These are phyloP conservation scores for Auriscalpium orientale DNA, from an alignment of 768 basidiomycete genomes.

Conservation along the genomic window DNA sequence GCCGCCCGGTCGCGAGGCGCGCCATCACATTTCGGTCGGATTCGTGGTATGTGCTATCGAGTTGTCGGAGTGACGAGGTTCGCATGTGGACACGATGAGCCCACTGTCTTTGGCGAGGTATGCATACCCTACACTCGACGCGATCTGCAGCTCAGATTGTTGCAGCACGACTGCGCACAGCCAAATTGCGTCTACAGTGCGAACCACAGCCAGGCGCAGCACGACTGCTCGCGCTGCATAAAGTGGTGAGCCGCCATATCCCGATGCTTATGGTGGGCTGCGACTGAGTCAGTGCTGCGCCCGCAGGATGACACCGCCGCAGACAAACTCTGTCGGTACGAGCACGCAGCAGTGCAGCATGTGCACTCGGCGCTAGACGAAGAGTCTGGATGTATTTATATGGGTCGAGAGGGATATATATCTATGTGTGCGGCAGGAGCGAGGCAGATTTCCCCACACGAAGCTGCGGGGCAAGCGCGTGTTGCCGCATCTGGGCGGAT, in stretches of 20 bases:
- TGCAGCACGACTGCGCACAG: constrained; percentile 1
- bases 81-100: constrained; percentile 8
- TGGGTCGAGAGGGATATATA: background rate
- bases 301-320: constrained; percentile 1
- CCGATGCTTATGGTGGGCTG: too few species aligned
- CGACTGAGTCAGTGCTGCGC: background rate
- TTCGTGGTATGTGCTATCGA: constrained; percentile 9
- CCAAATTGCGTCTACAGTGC: constrained; percentile 3
- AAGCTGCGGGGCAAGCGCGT: background rate
- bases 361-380: background rate
- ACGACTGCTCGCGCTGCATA: background rate
- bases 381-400: background rate
- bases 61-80: background rate
- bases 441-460: background rate
- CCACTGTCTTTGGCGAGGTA: background rate
- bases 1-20: too few species aligned
- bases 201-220: background rate
- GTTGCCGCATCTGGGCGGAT: background rate
- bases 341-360: constrained; percentile 2
- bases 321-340: background rate
- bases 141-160: background rate
- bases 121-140: too few species aligned
- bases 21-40: background rate
- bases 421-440: background rate
- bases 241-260: constrained; percentile 1